Evolutionary conservation across 352 stramenopile species (phyloP).

Genomic region (Pythium aristosporum): DNA sequence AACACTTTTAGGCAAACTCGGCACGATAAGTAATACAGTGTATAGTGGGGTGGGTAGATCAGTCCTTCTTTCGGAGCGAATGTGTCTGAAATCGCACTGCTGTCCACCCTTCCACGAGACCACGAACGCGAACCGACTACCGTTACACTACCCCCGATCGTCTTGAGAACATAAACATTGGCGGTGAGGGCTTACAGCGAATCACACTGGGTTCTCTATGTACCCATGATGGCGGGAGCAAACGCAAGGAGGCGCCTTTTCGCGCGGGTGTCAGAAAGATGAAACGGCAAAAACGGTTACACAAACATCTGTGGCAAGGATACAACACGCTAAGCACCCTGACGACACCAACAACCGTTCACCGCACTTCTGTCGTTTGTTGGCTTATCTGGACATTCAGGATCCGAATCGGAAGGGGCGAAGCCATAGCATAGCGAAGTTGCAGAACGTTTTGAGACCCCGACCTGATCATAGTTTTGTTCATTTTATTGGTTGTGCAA

Average conservation of each 20-base stretch:
- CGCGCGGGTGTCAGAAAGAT: not conserved
- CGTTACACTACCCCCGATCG: not conserved
- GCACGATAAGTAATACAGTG: not conserved
- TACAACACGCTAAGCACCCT: too few relatives aligned
- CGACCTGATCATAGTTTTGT: too few relatives aligned
- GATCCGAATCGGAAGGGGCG: not conserved
- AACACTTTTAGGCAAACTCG: not conserved
- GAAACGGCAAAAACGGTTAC: not conserved
- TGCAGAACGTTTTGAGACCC: not conserved
- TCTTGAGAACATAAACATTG: not conserved
- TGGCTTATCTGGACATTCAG: not conserved
- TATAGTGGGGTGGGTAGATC: not conserved
- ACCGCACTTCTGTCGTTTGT: not conserved
- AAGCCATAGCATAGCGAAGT: not conserved
- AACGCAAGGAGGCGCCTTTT: not conserved
- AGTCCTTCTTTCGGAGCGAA: not conserved
- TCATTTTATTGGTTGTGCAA: too few relatives aligned
- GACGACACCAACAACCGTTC: not conserved
- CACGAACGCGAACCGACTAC: too few relatives aligned
- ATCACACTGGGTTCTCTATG: not conserved
- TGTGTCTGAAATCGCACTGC: too few relatives aligned
- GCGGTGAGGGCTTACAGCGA: not conserved
- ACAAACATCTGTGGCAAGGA: not conserved
- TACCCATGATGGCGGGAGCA: constrained; percentile 16
- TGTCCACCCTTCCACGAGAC: too few relatives aligned